Base-by-base conservation (phyloP, 495 filamentous ascomycete genomes). In the Cladorrhinum samala region DNA sequence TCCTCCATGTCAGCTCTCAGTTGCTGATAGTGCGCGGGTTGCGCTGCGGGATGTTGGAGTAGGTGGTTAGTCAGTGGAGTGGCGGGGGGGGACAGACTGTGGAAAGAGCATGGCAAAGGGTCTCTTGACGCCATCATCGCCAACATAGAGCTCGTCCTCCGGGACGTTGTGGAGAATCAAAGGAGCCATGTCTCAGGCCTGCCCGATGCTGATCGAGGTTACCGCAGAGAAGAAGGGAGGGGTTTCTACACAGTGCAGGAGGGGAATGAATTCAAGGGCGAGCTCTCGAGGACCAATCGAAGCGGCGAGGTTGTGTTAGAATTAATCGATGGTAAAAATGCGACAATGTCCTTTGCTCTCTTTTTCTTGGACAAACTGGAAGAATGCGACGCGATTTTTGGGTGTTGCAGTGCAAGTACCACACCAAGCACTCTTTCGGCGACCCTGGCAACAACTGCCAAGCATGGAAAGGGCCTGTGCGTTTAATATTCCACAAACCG, bases 111-210 rank as follows among this genome's bases (percentile, higher is more conserved):
- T 74, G 40, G 76, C 78, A 53, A 79, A 81, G 13, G 78, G 78
- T 53, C 78, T 66, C 53, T 75, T 68, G 43, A 80, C 61, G 45
- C 78, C 78, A 64, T 81, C 78, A 38, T 78, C 75, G 44, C 78
- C 78, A 9, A 76, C 67, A 54, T 80, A 81, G 13, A 79, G 71
- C 59, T 81, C 78, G 24, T 80, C 77, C 56, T 80, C 77, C 45
- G 78, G 77, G 21, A 81, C 78, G 59, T 81, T 80, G 64, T 81
- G 78, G 21, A 81, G 64, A 57, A 81, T 79, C 40, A 81, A 66
- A 41, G 78, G 78, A 30, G 75, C 68, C 78, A 80, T 81, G 46
- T 57, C 62, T 45, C 50, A 55, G 50, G n/a, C 4, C 30, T 18
- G 18, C 30, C 14, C 30, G 7, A 7, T 36, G 53, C 37, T 19